Conservation (phyloP, 139 green algal species). For the Trebouxia sp. region DNA sequence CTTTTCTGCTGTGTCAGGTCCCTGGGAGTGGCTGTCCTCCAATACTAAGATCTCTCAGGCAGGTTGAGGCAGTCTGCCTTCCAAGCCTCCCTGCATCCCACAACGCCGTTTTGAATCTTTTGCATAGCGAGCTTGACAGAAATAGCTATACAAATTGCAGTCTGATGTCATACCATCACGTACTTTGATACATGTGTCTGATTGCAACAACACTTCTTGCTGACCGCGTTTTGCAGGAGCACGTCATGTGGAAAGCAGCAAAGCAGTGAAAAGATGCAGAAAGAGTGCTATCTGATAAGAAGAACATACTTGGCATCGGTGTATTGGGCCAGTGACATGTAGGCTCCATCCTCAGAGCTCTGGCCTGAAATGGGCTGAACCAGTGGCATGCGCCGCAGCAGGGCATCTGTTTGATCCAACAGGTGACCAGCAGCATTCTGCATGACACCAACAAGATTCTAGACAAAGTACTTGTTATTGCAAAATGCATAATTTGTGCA, state of each 20-base stretch:
- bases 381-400: background rate
- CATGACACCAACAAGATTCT: background rate
- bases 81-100: conserved; percentile 41
- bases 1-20: conserved; percentile 34
- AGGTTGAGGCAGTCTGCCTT: conserved; percentile 42
- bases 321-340: background rate
- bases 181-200: too few relatives aligned
- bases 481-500: too few relatives aligned
- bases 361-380: background rate
- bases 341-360: background rate
- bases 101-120: background rate
- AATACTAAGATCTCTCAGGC: conserved; percentile 33
- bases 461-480: too few relatives aligned
- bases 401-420: background rate
- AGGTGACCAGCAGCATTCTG: background rate
- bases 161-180: too few relatives aligned
- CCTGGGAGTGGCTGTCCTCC: conserved; percentile 24
- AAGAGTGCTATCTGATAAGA: too few relatives aligned
- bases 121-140: too few relatives aligned
- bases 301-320: background rate
- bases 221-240: too few relatives aligned
- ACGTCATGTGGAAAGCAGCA: too few relatives aligned
- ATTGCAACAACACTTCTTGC: too few relatives aligned
- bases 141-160: too few relatives aligned
- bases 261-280: too few relatives aligned